These are phyloP conservation scores for Fusarium solani-melongenae DNA, from an alignment of 2,329 filamentous ascomycete genomes.

Conservation along the genomic window DNA sequence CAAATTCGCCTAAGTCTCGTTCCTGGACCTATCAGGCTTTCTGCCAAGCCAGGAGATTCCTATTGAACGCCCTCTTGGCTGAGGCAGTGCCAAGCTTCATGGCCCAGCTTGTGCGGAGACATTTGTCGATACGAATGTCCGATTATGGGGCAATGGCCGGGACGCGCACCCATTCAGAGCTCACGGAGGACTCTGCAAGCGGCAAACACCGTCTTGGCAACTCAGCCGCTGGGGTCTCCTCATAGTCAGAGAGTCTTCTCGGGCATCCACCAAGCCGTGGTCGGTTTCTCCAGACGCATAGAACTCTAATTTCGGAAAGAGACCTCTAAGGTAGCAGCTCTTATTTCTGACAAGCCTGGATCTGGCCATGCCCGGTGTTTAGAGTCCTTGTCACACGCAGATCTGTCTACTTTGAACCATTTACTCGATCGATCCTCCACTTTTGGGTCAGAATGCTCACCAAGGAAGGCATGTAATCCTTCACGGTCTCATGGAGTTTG, in stretches of 20 bases:
- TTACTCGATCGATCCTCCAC: not conserved
- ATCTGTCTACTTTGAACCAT: not conserved
- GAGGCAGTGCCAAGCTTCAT: not conserved
- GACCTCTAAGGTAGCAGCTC: not conserved
- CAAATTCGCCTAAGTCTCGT: not conserved
- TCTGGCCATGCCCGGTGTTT: not conserved
- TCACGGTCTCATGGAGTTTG: not conserved
- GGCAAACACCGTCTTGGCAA: not conserved
- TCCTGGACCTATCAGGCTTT: not conserved
- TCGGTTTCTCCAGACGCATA: not conserved
- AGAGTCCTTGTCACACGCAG: not conserved
- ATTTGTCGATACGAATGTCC: not conserved
- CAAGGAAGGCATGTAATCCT: not conserved
- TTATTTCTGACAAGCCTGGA: not conserved
- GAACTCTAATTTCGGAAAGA: not conserved
- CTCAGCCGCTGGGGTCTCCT: not conserved
- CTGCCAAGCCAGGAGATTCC: not conserved
- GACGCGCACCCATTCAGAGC: not conserved
- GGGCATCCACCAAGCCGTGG: not conserved
- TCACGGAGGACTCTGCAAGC: not conserved
- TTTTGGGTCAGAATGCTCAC: not conserved
- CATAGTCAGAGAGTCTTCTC: not conserved
- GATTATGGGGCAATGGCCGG: not conserved
- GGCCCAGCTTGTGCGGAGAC: not conserved
- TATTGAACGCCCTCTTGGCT: not conserved